A percentile compares a stretch with the other conserved stretches of the same genome.
phyloP scores from a whole-genome alignment of 139 green algal species.

The Desmodesmus armatus region DNA sequence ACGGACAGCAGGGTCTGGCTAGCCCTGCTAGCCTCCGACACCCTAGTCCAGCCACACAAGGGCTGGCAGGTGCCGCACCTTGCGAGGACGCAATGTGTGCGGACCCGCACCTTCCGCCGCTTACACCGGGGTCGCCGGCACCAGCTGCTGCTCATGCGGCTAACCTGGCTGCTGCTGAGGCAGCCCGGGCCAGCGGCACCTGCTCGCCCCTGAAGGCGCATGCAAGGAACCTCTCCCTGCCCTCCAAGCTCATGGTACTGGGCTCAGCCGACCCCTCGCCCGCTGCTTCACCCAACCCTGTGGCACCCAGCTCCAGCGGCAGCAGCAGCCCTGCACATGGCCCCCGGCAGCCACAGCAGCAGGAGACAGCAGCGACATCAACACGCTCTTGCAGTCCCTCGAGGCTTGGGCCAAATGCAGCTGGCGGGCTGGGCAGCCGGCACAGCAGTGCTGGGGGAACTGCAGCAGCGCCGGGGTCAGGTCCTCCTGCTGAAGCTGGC shows the following conservation, averaged over 20 bases:
- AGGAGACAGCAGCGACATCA: not conserved
- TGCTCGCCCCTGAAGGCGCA: conserved; percentile 17
- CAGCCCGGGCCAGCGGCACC: not conserved
- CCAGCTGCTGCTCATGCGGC: not conserved
- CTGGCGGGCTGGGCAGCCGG: not conserved
- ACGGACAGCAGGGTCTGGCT: too few species aligned
- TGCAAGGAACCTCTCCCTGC: conserved; percentile 4
- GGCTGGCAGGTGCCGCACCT: not conserved
- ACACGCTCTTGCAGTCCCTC: not conserved
- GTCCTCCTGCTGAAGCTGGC: not conserved
- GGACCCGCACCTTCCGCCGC: too few species aligned
- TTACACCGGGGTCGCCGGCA: too few species aligned
- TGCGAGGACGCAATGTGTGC: too few species aligned
- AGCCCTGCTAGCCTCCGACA: not conserved
- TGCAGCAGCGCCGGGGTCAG: not conserved
- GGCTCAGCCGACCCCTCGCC: too few species aligned
- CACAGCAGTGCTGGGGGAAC: not conserved
- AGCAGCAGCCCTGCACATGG: not conserved
- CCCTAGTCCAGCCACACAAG: not conserved
- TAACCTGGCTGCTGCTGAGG: not conserved
- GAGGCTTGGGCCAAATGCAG: not conserved
- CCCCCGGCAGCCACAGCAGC: not conserved
- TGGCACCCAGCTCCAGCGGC: too few species aligned
- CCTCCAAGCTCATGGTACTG: not conserved
- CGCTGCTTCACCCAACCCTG: too few species aligned